Conservation (phyloP, 2,329 filamentous ascomycete species). For the Raffaelea albimanens region DNA sequence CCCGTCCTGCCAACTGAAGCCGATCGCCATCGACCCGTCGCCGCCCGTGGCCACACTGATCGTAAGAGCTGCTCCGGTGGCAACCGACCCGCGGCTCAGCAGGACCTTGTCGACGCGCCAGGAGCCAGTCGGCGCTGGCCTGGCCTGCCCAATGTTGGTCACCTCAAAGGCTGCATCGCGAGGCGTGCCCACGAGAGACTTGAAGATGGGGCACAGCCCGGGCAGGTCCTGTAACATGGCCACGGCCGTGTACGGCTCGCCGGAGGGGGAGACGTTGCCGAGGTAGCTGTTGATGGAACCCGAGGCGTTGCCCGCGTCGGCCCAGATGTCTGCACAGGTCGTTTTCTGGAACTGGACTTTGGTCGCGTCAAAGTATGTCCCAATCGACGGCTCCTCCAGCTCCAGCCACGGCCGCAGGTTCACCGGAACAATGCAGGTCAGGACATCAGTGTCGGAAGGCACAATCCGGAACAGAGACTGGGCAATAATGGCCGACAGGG, state of each 20-base stretch:
- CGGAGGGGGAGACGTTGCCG: not conserved
- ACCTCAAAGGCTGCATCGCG: constrained; percentile 1
- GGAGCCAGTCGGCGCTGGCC: not conserved
- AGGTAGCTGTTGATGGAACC: not conserved
- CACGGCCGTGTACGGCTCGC: constrained; percentile 2
- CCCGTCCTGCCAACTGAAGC: constrained; percentile 2
- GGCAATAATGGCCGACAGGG: not conserved
- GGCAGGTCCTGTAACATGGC: not conserved
- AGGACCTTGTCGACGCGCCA: not conserved
- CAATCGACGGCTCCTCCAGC: not conserved
- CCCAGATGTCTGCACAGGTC: not conserved
- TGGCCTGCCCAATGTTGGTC: not conserved
- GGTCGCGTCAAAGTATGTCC: not conserved
- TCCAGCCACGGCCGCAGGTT: constrained; percentile 1
- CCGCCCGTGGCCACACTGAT: constrained; percentile 1
- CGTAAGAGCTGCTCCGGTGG: not conserved
- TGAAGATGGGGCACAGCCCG: not conserved
- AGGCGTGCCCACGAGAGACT: not conserved
- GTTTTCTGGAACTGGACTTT: not conserved
- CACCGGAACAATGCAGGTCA: not conserved
- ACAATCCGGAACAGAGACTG: not conserved
- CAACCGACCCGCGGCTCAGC: not conserved
- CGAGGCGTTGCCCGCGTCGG: not conserved
- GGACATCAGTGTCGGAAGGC: not conserved
- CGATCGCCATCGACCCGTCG: not conserved